Evolutionary conservation across 1,284 basidiomycete genomes (phyloP).

Genomic region (Coniferiporia sulphurascens): DNA sequence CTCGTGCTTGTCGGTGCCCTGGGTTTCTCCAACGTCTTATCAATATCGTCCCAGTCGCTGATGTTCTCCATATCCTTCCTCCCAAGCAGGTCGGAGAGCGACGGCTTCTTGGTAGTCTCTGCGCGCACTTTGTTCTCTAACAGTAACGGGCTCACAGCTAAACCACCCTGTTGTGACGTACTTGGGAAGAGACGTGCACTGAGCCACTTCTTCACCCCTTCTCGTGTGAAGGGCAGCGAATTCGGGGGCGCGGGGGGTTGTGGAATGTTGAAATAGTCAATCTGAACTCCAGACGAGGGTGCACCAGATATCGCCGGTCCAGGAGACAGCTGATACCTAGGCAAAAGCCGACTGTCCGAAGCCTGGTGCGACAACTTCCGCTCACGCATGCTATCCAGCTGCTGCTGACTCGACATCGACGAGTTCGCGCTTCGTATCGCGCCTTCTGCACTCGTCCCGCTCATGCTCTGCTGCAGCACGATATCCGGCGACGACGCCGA

Average conservation of each 20-base stretch:
- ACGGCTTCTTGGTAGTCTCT: conserved; percentile 48
- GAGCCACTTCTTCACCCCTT: conserved; percentile 74
- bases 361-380: conserved; percentile 61
- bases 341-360: conserved; percentile 57
- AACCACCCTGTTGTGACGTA: conserved; percentile 11
- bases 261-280: conserved; percentile 43
- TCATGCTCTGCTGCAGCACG: conserved; percentile 26
- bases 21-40: conserved; percentile 23
- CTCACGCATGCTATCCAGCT: conserved; percentile 45
- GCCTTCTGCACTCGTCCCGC: background rate
- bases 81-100: conserved; percentile 56
- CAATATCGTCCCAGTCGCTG: conserved; percentile 61
- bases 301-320: conserved; percentile 38
- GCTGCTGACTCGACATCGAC: conserved; percentile 48
- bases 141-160: background rate
- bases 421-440: conserved; percentile 41
- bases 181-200: conserved; percentile 36
- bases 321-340: conserved; percentile 40
- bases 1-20: conserved; percentile 6
- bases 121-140: conserved; percentile 23
- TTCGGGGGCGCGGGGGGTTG: conserved; percentile 34
- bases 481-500: conserved; percentile 65
- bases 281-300: conserved; percentile 40
- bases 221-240: conserved; percentile 60
- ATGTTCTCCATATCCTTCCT: conserved; percentile 51